phyloP scores from a whole-genome alignment of 2,329 filamentous ascomycete species.

The Penicillium brasilianum region DNA sequence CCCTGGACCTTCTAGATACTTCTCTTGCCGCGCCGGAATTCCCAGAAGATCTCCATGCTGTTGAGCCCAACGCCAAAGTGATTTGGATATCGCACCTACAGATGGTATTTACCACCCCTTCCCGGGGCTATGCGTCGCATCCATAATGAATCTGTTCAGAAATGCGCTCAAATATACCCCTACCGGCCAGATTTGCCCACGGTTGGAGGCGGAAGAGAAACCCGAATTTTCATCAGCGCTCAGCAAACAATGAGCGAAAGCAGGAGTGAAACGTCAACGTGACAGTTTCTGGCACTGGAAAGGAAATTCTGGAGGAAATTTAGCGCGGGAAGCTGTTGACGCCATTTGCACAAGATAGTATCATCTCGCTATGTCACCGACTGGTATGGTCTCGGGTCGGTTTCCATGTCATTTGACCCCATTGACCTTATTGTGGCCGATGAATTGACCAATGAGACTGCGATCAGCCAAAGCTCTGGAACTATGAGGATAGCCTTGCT shows the following conservation, averaged over 20 bases:
- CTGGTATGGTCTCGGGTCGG: constrained; percentile 1
- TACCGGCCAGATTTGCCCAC: constrained; percentile 31
- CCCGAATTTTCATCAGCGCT: background rate
- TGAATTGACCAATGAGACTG: background rate
- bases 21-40: background rate
- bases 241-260: background rate
- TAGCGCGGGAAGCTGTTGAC: constrained; percentile 47
- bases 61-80: background rate
- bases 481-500: constrained; percentile 1
- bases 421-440: constrained; percentile 5
- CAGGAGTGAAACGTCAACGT: background rate
- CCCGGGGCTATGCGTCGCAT: constrained; percentile 35
- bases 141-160: constrained; percentile 40
- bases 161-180: constrained; percentile 41
- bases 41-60: background rate
- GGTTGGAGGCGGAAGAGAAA: constrained; percentile 5
- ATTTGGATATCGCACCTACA: background rate
- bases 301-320: background rate
- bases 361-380: background rate
- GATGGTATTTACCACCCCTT: constrained; percentile 32
- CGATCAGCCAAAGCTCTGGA: constrained; percentile 13
- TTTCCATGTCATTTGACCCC: background rate
- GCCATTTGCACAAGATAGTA: constrained; percentile 64
- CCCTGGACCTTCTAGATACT: background rate
- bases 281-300: constrained; percentile 4